Evolutionary conservation across 768 basidiomycete genomes (phyloP).

Genomic region (Mycena venus): DNA sequence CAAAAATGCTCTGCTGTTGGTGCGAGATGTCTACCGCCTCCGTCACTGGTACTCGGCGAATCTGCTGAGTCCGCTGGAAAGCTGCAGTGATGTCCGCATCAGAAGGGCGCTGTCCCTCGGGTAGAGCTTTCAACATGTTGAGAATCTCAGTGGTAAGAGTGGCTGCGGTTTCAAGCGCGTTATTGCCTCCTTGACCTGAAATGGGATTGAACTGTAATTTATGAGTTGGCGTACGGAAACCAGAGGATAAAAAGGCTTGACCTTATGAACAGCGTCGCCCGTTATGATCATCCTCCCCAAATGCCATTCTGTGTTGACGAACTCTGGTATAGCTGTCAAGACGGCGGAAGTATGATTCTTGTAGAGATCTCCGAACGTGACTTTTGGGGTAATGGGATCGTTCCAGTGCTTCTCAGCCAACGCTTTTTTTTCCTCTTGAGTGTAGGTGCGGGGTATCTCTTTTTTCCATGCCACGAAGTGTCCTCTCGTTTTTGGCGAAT

Average conservation of each 20-base stretch:
- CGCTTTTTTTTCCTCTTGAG: background rate
- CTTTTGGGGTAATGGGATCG: background rate
- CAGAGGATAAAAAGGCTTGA: background rate
- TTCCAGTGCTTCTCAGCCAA: slow-evolving; percentile 11
- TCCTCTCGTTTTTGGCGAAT: background rate
- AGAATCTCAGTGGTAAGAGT: background rate
- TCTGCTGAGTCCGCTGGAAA: background rate
- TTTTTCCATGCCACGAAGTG: background rate
- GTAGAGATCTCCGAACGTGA: slow-evolving; percentile 9
- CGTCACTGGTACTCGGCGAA: background rate
- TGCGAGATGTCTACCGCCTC: slow-evolving; percentile 5
- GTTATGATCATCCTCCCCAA: background rate
- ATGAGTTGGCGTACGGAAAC: background rate
- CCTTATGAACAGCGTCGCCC: slow-evolving; percentile 5
- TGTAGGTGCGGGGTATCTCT: background rate
- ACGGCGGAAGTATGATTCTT: background rate
- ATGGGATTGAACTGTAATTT: slow-evolving; percentile 6
- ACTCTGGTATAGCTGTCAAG: slow-evolving; percentile 4
- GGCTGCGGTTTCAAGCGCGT: slow-evolving; percentile 1
- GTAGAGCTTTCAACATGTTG: background rate
- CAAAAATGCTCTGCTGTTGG: slow-evolving; percentile 5
- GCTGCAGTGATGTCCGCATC: slow-evolving; percentile 1
- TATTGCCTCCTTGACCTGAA: slow-evolving; percentile 8
- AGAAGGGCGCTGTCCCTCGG: background rate
- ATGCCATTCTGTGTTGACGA: background rate